Evolutionary conservation across 257 asterid species (phyloP), one percentile per base, ranked within the genome.

Genomic region (Osmanthus fragrans): DNA sequence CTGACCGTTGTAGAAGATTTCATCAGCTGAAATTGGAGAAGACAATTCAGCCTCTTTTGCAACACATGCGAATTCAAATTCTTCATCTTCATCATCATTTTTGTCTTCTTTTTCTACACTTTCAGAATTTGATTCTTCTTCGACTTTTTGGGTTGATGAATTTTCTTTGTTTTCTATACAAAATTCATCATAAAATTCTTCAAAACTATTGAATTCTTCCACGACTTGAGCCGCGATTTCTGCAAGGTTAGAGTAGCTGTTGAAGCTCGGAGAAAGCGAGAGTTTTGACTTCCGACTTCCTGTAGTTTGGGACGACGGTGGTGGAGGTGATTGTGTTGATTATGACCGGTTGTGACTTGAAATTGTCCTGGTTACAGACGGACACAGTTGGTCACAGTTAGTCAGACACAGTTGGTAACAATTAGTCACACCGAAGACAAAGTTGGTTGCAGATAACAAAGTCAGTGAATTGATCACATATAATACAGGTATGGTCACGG

Each of bases 161-260:
- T 23, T 32, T 27, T 81, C 79, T 21, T 72, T 81, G 30, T 73
- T 47, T 18, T 71, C 82, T 47, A 78, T 73, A 80, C 82, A 76
- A 36, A 82, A 80, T 72, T 86, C 84, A 37, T 70, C 82, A 73
- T 74, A 65, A 30, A 71, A 70, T 9, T 84, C 87, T 40, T 77
- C 82, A 1, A 85, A 84, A 5, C 30, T 70, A 76, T 37, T 74
- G 58, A 78, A 76, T 79, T 86, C 86, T 42, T 77, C 74, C 1
- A 82, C 77, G 21, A 84, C 88, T 34, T 86, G 75, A 34, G 84
- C 80, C 5, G 90, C 86, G 66, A 80, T 81, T 37, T 86, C 85
- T 5, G 83, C 69, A 7, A 84, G 58, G 13, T 63, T 73, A 11
- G 86, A 85, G 56, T 77, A 77, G 74, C 73, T 40, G 30, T 30